Conservation (phyloP, 1,284 basidiomycete species). For the Cryptococcus sp. region DNA sequence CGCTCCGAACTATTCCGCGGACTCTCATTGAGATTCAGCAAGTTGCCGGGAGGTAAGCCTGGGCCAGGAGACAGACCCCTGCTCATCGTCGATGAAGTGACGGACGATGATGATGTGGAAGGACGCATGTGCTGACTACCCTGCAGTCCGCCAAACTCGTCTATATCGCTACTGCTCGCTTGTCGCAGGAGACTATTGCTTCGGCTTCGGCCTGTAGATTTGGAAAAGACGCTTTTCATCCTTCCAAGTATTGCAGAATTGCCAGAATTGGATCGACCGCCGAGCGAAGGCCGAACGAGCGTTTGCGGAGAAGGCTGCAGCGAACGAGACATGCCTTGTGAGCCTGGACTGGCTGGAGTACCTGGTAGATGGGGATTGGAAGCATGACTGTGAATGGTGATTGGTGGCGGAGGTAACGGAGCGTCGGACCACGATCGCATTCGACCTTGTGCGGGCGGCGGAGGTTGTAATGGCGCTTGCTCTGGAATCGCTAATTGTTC, state of each 20-base stretch:
- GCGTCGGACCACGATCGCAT: conserved; percentile 42
- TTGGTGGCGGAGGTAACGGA: conserved; percentile 18
- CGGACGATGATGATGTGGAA: conserved; percentile 35
- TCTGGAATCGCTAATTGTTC: conserved; percentile 18
- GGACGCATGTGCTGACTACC: conserved; percentile 23
- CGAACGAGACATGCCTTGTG: conserved; percentile 7
- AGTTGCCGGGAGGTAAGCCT: too few relatives aligned
- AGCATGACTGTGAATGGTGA: not conserved
- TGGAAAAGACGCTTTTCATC: conserved; percentile 43
- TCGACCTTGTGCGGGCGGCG: conserved; percentile 14
- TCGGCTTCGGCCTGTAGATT: conserved; percentile 28
- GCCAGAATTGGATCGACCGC: conserved; percentile 39
- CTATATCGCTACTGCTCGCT: conserved; percentile 24
- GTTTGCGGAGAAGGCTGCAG: conserved; percentile 18
- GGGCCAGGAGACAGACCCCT: too few relatives aligned
- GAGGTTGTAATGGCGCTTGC: conserved; percentile 5
- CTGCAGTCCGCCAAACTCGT: conserved; percentile 34
- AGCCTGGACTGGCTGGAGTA: conserved; percentile 3
- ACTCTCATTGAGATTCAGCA: not conserved
- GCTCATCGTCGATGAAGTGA: conserved; percentile 12
- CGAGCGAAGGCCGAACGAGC: conserved; percentile 32
- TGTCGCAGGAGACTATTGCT: conserved; percentile 38
- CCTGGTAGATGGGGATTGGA: conserved; percentile 15
- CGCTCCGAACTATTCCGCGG: conserved; percentile 23
- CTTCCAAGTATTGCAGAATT: conserved; percentile 44